A percentile compares a stretch with the other conserved stretches of the same genome.
phyloP scores from a whole-genome alignment of 2,329 filamentous ascomycete genomes.

The Lomentospora prolificans region DNA sequence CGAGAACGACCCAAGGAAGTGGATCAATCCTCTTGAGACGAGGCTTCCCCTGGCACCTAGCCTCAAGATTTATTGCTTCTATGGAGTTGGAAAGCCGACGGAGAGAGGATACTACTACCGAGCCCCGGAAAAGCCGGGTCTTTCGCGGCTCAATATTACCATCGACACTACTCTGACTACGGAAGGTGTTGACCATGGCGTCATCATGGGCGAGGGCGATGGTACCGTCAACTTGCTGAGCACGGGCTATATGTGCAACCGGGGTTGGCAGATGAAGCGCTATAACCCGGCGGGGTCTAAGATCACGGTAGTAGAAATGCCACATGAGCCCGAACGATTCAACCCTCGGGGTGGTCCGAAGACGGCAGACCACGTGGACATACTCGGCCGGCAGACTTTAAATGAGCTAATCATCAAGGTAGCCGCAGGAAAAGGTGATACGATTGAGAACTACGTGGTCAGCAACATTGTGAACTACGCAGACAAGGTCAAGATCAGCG shows the following conservation, averaged over 20 bases:
- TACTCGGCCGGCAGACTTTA: slow-evolving; percentile 75
- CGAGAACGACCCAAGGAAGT: slow-evolving; percentile 67
- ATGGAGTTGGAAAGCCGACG: slow-evolving; percentile 87
- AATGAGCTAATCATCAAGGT: slow-evolving; percentile 86
- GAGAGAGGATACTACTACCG: slow-evolving; percentile 91
- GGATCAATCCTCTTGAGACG: slow-evolving; percentile 91
- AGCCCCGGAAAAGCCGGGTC: slow-evolving; percentile 49
- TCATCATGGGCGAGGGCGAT: slow-evolving; percentile 93
- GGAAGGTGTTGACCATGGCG: slow-evolving; percentile 66
- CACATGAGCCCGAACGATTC: slow-evolving; percentile 88
- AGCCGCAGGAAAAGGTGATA: slow-evolving; percentile 72
- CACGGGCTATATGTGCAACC: slow-evolving; percentile 92
- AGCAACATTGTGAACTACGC: slow-evolving; percentile 79
- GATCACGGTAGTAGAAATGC: slow-evolving; percentile 88
- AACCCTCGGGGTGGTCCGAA: slow-evolving; percentile 65
- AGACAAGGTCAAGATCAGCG: slow-evolving; percentile 71
- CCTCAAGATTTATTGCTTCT: slow-evolving; percentile 95
- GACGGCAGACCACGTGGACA: slow-evolving; percentile 89
- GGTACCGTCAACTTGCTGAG: slow-evolving; percentile 92
- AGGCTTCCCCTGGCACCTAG: slow-evolving; percentile 77
- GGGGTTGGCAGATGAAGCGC: slow-evolving; percentile 84
- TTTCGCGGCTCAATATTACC: slow-evolving; percentile 63
- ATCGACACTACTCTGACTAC: slow-evolving; percentile 57
- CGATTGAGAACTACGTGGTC: slow-evolving; percentile 66
- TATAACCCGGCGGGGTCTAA: slow-evolving; percentile 82